Evolutionary conservation across 179 eudicot genomes (phyloP).

Genomic region (Silene coronaria): DNA sequence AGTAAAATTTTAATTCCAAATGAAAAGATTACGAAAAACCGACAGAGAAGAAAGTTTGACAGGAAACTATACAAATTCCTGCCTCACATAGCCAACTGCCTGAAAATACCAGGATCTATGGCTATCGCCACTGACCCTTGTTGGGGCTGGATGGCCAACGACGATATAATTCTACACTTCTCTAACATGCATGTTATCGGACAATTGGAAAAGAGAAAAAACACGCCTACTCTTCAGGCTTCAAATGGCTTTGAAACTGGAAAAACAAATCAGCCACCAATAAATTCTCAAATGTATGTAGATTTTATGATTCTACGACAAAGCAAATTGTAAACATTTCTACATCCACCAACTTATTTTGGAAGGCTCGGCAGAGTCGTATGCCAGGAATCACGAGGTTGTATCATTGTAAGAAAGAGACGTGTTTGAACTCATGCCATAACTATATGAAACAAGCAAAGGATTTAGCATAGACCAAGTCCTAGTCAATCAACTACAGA

Average conservation of each 20-base stretch:
- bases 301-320: neutral
- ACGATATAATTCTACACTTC: neutral
- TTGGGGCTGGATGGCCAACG: neutral
- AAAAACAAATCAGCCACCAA: neutral
- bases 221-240: neutral
- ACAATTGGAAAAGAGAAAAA: neutral
- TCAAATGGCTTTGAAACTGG: slow-evolving; percentile 3
- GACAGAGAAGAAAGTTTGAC: neutral
- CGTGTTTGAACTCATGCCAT: neutral
- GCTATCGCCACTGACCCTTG: neutral
- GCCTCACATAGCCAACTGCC: neutral
- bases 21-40: neutral
- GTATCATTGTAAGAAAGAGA: neutral
- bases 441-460: neutral
- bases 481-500: neutral
- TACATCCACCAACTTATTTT: neutral
- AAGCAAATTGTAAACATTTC: neutral
- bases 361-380: neutral
- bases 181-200: neutral
- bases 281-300: neutral
- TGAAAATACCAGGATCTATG: neutral
- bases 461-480: neutral
- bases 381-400: too few species aligned
- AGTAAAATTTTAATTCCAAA: neutral
- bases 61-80: neutral